Percentiles rank a stretch among this genome's conserved stretches.
Conservation (phyloP, 2,329 filamentous ascomycete genomes). For the Fusarium cyanostomum region DNA sequence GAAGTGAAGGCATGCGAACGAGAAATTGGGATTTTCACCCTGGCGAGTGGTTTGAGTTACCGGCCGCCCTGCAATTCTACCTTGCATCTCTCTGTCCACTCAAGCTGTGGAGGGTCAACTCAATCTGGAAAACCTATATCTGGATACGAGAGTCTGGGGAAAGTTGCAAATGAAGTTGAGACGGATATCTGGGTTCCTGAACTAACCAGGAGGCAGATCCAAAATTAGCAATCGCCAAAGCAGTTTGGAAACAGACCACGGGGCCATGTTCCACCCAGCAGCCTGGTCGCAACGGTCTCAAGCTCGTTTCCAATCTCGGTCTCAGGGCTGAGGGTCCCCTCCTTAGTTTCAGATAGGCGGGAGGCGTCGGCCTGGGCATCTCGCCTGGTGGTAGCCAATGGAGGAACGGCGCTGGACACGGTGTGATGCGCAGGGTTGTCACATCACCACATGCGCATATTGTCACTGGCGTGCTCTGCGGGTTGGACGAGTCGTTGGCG, state of each 20-base stretch:
- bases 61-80: conserved; percentile 17
- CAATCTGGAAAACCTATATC: conserved; percentile 24
- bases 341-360: conserved; percentile 42
- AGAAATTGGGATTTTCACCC: conserved; percentile 15
- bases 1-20: conserved; percentile 7
- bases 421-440: conserved; percentile 43
- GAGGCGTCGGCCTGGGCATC: conserved; percentile 24
- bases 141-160: conserved; percentile 13
- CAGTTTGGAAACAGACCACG: conserved; percentile 28
- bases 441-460: conserved; percentile 44
- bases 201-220: conserved; percentile 8
- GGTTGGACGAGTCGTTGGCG: conserved; percentile 28
- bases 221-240: conserved; percentile 41
- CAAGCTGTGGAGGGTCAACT: conserved; percentile 8
- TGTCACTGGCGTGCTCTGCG: conserved; percentile 41
- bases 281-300: conserved; percentile 39
- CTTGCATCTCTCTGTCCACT: conserved; percentile 4
- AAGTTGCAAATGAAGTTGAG: not conserved
- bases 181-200: conserved; percentile 1
- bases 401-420: conserved; percentile 26
- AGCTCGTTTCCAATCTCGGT: conserved; percentile 41
- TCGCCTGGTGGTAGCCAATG: conserved; percentile 37
- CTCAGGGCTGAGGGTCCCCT: conserved; percentile 29
- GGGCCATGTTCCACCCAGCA: conserved; percentile 34
- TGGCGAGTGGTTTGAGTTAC: conserved; percentile 2